A percentile compares a stretch with the other conserved stretches of the same genome.
These are phyloP conservation scores for Saturnispora gosingensis DNA, from an alignment of 805 yeast species.

Conservation along the genomic window DNA sequence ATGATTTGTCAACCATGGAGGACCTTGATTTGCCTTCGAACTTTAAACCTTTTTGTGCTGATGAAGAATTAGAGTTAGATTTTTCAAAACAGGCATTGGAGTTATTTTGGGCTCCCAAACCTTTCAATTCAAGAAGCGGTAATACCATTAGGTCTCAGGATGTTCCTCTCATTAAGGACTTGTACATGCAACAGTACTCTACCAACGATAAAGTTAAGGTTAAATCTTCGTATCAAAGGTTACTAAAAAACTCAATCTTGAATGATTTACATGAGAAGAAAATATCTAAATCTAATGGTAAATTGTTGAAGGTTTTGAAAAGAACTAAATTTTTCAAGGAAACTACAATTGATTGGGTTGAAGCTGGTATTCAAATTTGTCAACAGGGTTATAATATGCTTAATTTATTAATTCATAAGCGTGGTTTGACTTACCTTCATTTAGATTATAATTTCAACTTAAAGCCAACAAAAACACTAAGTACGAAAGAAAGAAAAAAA, in stretches of 20 bases:
- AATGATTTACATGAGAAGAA: constrained; percentile 54
- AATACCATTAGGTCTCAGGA: constrained; percentile 76
- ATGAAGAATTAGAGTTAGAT: constrained; percentile 36
- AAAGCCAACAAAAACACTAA: constrained; percentile 91
- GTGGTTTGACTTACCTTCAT: constrained; percentile 86
- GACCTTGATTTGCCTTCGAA: constrained; percentile 29
- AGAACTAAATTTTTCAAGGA: constrained; percentile 84
- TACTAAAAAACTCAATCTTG: constrained; percentile 66
- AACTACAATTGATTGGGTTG: constrained; percentile 95
- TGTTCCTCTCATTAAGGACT: constrained; percentile 70
- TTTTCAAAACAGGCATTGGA: constrained; percentile 50
- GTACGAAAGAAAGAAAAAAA: constrained; percentile 92
- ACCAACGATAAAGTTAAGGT: constrained; percentile 62
- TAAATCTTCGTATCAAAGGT: constrained; percentile 78
- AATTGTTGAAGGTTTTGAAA: constrained; percentile 55
- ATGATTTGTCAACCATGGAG: constrained; percentile 22
- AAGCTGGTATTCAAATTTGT: constrained; percentile 91
- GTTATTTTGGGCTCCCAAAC: constrained; percentile 75
- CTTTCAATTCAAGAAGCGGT: constrained; percentile 73
- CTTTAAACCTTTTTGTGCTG: constrained; percentile 45
- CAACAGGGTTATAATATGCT: constrained; percentile 92
- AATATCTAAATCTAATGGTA: constrained; percentile 38
- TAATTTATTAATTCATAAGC: constrained; percentile 77
- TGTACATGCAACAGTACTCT: constrained; percentile 67
- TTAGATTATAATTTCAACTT: constrained; percentile 91